These are phyloP conservation scores for Ophiocordyceps sinensis DNA, from an alignment of 2,329 filamentous ascomycete genomes.

Conservation along the genomic window DNA sequence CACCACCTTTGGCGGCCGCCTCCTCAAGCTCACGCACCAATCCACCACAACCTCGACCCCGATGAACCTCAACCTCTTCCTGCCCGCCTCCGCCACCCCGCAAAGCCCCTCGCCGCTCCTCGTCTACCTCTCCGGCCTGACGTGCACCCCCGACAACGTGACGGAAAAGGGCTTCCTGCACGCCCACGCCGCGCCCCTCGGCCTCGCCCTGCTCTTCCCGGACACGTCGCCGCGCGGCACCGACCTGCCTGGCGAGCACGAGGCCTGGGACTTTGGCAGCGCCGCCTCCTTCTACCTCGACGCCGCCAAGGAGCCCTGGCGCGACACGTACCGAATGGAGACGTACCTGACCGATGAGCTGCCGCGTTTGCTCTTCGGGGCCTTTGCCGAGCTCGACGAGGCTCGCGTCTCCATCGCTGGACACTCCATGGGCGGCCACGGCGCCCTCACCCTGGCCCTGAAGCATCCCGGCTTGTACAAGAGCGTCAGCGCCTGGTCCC, in stretches of 20 bases:
- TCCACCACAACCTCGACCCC: slow-evolving; percentile 66
- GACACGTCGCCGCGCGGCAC: slow-evolving; percentile 88
- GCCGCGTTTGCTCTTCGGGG: slow-evolving; percentile 57
- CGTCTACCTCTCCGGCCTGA: slow-evolving; percentile 86
- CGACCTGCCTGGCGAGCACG: slow-evolving; percentile 69
- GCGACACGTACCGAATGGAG: slow-evolving; percentile 82
- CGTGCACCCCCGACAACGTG: slow-evolving; percentile 83
- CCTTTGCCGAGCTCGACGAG: slow-evolving; percentile 57
- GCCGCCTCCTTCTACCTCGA: slow-evolving; percentile 94
- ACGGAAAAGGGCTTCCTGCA: slow-evolving; percentile 85
- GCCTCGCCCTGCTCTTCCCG: slow-evolving; percentile 86
- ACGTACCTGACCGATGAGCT: slow-evolving; percentile 81
- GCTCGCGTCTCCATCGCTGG: slow-evolving; percentile 70
- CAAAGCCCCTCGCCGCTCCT: slow-evolving; percentile 57
- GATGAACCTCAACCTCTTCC: slow-evolving; percentile 87
- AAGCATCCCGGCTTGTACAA: slow-evolving; percentile 85
- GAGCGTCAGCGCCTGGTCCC: slow-evolving; percentile 79
- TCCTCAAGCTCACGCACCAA: slow-evolving; percentile 84
- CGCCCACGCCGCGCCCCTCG: slow-evolving; percentile 59
- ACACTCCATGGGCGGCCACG: slow-evolving; percentile 96
- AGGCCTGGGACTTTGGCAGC: slow-evolving; percentile 79
- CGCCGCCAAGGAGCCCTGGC: slow-evolving; percentile 62
- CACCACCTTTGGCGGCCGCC: slow-evolving; percentile 81
- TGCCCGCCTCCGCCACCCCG: slow-evolving; percentile 56
- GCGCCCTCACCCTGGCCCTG: slow-evolving; percentile 81